Evolutionary conservation across 306 rosid genomes (phyloP), one percentile per base, ranked within the genome.

Genomic region (Prunus mira): DNA sequence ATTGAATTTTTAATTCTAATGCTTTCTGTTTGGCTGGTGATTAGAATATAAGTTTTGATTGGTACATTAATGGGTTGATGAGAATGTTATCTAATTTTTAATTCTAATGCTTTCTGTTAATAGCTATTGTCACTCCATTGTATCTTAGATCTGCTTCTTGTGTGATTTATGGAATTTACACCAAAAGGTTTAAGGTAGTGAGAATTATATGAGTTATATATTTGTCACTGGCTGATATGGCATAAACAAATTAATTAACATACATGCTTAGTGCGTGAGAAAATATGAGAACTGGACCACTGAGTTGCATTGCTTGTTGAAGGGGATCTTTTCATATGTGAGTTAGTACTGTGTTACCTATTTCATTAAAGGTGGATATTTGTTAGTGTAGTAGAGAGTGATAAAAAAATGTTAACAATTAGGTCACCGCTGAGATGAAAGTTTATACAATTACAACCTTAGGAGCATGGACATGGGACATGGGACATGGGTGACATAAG

Each of bases 11-110:
- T 51, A 22, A 13, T n/a, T 47, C 3, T 65, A 15, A 52, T 72
- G 69, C 65, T 54, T 83, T 80, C 10, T 73, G 66, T 75, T 79
- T 67, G 58, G 25, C 9, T 49, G 64, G 41, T 76, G 73, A 18
- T 73, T 51, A 55, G 67, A 28, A 27, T 49, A 67, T 19, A 65
- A 50, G 50, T 70, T 62, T 64, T 51, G 11, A 75, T 17, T 38
- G 20, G 5, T 55, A 5, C 45, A 0, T 79, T 41, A 28, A 30
- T 58, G 45, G n/a, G 20, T 58, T 56, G 13, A 50, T 55, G 38
- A 27, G n/a, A n/a, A 12, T 11, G 43, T 32, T 12, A 24, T 57
- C 17, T 71, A 55, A 32, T 18, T 60, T 3, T 49, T 30, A 43
- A 9, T 64, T 65, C 38, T 34, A 34, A 5, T 34, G 38, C 38